Conservation (phyloP, 2,329 filamentous ascomycete species). For the Juglanconis oblonga region DNA sequence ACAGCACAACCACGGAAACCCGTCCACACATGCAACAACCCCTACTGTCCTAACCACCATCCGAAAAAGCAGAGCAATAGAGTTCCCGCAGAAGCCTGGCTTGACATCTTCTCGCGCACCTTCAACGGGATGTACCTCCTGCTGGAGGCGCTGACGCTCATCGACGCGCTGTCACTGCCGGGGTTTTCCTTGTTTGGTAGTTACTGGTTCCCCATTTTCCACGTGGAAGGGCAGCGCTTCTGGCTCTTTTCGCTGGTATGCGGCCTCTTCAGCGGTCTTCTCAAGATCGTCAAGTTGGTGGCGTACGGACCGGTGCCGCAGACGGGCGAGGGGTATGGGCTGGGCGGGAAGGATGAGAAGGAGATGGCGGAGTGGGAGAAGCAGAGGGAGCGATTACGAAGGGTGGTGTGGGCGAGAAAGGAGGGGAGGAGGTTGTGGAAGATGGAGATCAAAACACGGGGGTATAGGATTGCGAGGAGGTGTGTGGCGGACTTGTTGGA, state of each 20-base stretch:
- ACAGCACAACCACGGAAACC: not conserved
- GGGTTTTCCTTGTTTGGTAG: slow-evolving; percentile 51
- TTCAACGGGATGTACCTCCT: slow-evolving; percentile 66
- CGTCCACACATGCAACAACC: slow-evolving; percentile 15
- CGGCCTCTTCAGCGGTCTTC: slow-evolving; percentile 41
- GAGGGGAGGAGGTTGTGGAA: slow-evolving; percentile 30
- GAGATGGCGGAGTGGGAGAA: slow-evolving; percentile 22
- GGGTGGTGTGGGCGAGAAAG: slow-evolving; percentile 31
- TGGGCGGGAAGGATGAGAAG: slow-evolving; percentile 24
- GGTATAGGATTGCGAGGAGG: slow-evolving; percentile 39
- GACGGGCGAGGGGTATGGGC: slow-evolving; percentile 26
- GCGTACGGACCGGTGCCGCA: slow-evolving; percentile 34
- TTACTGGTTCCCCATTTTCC: slow-evolving; percentile 42
- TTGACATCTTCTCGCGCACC: slow-evolving; percentile 56
- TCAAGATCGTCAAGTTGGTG: slow-evolving; percentile 39
- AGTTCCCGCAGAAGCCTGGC: slow-evolving; percentile 34
- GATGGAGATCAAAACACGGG: slow-evolving; percentile 28
- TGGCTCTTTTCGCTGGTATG: slow-evolving; percentile 65
- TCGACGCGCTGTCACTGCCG: slow-evolving; percentile 45
- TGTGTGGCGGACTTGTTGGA: slow-evolving; percentile 60
- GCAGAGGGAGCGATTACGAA: slow-evolving; percentile 35
- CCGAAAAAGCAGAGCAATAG: slow-evolving; percentile 7
- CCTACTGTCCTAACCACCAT: slow-evolving; percentile 14
- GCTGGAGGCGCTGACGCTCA: slow-evolving; percentile 62
- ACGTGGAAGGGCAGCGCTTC: slow-evolving; percentile 62